Evolutionary conservation across 2,329 filamentous ascomycete species (phyloP).

Genomic region (Botrytis aclada): DNA sequence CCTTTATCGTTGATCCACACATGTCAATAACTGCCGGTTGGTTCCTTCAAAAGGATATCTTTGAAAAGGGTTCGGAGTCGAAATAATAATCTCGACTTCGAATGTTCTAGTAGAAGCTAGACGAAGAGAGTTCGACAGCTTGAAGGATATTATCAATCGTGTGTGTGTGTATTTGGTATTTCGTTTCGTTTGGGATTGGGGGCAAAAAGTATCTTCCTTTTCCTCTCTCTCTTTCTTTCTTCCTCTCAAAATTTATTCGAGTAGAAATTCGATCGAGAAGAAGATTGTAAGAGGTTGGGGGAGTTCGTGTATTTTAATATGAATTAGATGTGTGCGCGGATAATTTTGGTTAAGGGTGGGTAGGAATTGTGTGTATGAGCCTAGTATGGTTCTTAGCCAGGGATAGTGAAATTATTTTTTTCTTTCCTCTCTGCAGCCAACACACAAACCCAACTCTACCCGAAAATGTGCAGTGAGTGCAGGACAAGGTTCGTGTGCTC

Average conservation of each 20-base stretch:
- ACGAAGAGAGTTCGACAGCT: conserved; percentile 13
- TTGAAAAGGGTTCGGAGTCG: conserved; percentile 29
- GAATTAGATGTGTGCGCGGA: not conserved
- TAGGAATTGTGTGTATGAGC: not conserved
- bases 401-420: not conserved
- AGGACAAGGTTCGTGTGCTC: conserved; percentile 10
- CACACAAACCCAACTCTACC: not conserved
- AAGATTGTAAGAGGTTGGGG: conserved; percentile 14
- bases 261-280: conserved; percentile 6
- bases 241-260: not conserved
- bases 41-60: conserved; percentile 32
- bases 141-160: conserved; percentile 13
- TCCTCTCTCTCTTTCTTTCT: not conserved
- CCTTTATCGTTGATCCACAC: conserved; percentile 39
- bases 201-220: not conserved
- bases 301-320: conserved; percentile 7
- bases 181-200: not conserved
- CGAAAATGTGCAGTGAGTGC: conserved; percentile 7
- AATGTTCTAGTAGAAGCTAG: conserved; percentile 33
- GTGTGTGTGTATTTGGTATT: not conserved
- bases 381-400: conserved; percentile 3
- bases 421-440: not conserved
- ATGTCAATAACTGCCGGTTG: conserved; percentile 37
- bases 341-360: not conserved
- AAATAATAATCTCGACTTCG: conserved; percentile 29